Base-by-base conservation (phyloP, 148 eudicot species). In the Salicornia ramosissima region DNA sequence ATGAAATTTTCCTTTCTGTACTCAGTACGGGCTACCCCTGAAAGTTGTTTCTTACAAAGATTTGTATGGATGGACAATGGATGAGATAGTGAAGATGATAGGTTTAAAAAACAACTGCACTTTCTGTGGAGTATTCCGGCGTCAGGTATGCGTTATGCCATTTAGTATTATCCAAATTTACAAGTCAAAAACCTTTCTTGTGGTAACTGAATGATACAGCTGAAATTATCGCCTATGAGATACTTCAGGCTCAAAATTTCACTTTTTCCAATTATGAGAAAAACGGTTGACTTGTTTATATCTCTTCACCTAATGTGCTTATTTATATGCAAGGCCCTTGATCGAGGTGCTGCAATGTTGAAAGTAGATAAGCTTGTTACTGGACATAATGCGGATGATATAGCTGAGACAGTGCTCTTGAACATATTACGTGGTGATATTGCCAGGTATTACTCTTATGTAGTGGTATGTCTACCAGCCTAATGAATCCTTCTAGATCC, bases 21-120 rank as follows among this genome's bases (percentile, higher is more conserved):
- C 57, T 67, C 85, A 94, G 97, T 94, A 90, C 74, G 99, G 99
- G 56, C 75, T 94, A 76, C 99, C 96, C 42, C 85, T 94, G 49
- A 94, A 90, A 83, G 96, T 94, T 63, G 99, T 94, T 34, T 94
- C 97, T 12, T 94, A 94, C 80, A 94, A 94, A 79, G 97, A 94
- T 42, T 78, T 94, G 70, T 94, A 94, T 71, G 99, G 99, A 67
- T 94, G 99, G 99, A 94, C 99, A 19, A 94, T 94, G 99, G 99
- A 94, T 70, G 99, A 90, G 68, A 94, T 94, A 66, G 99, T 94
- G 79, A 94, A 94, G 83, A 81, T 89, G 78, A 94, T 94, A 62
- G 99, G 99, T 50, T 79, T 94, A 52, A 94, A 94, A 84, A 94
- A 93, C 80, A 93, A 94, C 71, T 94, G 99, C 78, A 94, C 99